phyloP scores from a whole-genome alignment of 352 stramenopile species.

The Phytophthora boehmeriae region DNA sequence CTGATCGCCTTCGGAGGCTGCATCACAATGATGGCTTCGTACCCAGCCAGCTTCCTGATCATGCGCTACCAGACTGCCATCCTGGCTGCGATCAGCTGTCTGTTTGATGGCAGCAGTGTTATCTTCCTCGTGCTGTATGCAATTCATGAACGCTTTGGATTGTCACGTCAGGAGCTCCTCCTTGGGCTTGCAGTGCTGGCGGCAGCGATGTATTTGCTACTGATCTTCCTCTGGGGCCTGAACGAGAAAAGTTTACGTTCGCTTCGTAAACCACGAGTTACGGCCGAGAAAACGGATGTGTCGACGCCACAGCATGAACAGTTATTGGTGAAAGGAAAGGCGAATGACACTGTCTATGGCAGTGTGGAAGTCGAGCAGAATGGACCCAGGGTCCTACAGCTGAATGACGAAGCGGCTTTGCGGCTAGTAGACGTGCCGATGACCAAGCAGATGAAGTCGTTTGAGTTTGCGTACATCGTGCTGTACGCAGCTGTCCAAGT shows the following conservation, averaged over 20 bases:
- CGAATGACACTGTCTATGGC: slow-evolving; percentile 31
- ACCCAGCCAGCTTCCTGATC: slow-evolving; percentile 74
- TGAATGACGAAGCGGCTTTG: slow-evolving; percentile 30
- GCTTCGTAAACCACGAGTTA: slow-evolving; percentile 20
- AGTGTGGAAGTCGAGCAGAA: slow-evolving; percentile 27
- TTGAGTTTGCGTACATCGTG: slow-evolving; percentile 83
- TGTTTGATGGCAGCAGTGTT: slow-evolving; percentile 79
- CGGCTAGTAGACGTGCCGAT: slow-evolving; percentile 64
- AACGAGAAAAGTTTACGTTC: slow-evolving; percentile 65
- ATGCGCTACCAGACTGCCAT: slow-evolving; percentile 78
- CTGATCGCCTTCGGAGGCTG: slow-evolving; percentile 72
- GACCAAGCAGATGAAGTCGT: slow-evolving; percentile 68
- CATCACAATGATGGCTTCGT: slow-evolving; percentile 86
- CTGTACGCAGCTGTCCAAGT: slow-evolving; percentile 76
- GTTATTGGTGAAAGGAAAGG: slow-evolving; percentile 30
- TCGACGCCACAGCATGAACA: slow-evolving; percentile 32
- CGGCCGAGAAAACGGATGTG: slow-evolving; percentile 14
- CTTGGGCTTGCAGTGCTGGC: slow-evolving; percentile 52
- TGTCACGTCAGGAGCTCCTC: slow-evolving; percentile 55
- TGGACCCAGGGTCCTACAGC: slow-evolving; percentile 6
- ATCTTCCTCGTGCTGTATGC: slow-evolving; percentile 76
- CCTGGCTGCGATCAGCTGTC: slow-evolving; percentile 76
- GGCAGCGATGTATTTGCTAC: slow-evolving; percentile 51
- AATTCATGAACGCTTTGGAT: slow-evolving; percentile 51
- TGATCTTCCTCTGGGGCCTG: slow-evolving; percentile 78